Percentiles rank a stretch among this genome's conserved stretches.
phyloP scores from a whole-genome alignment of 2,329 filamentous ascomycete genomes.

The Dactylellina sp. region DNA sequence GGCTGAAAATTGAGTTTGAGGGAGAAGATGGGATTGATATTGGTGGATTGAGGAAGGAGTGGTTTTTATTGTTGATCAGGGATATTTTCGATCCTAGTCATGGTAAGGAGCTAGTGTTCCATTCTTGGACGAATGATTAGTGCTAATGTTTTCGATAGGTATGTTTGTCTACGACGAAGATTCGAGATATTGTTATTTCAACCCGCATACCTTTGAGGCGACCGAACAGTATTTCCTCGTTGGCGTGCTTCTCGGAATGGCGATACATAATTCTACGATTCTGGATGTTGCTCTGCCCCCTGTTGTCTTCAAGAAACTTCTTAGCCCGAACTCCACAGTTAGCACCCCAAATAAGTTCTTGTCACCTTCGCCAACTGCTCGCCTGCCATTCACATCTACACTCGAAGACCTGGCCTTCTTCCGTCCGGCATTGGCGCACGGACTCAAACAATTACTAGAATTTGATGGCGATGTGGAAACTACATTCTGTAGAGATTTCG shows the following conservation, averaged over 20 bases:
- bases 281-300: slow-evolving; percentile 87
- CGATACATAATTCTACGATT: slow-evolving; percentile 95
- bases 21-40: slow-evolving; percentile 93
- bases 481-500: slow-evolving; percentile 85
- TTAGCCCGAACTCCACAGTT: slow-evolving; percentile 78
- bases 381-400: slow-evolving; percentile 74
- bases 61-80: slow-evolving; percentile 87
- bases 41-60: slow-evolving; percentile 90
- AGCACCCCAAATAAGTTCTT: slow-evolving; percentile 64
- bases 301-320: slow-evolving; percentile 87
- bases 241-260: slow-evolving; percentile 85
- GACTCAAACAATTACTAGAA: slow-evolving; percentile 80
- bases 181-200: slow-evolving; percentile 92
- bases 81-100: slow-evolving; percentile 93
- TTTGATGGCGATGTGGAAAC: slow-evolving; percentile 85
- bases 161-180: slow-evolving; percentile 93
- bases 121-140: too few relatives aligned
- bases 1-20: slow-evolving; percentile 82
- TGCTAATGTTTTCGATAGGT: slow-evolving; percentile 67
- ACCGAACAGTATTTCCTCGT: slow-evolving; percentile 93
- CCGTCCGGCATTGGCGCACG: slow-evolving; percentile 78
- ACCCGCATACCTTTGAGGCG: slow-evolving; percentile 87
- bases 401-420: slow-evolving; percentile 86
- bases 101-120: slow-evolving; percentile 69
- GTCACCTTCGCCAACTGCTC: slow-evolving; percentile 70